Base-by-base conservation (phyloP, 1,139 yeast species). In the Spencermartinsiella ligniputridi region DNA sequence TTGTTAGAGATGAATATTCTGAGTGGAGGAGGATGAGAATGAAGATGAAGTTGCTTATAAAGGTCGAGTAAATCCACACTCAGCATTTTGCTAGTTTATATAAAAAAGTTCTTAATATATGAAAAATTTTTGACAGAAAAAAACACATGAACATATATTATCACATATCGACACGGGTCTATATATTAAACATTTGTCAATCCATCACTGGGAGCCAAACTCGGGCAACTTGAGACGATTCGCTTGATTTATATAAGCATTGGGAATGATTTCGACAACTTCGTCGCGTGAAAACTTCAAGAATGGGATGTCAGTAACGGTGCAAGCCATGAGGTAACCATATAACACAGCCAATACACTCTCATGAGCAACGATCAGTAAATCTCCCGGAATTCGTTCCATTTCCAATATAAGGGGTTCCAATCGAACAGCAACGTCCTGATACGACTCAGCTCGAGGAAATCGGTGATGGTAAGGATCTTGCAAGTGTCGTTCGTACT, bases 401-500 rank as follows among this genome's bases (percentile, higher is more conserved):
- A 92, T 83, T 65, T 90, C 97, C 63, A 92, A 72, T 50, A 92
- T 80, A 50, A 92, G 72, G 0, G 98, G 96, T 65, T 94, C 98
- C 66, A 94, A 79, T 55, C 96, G 81, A 37, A 92, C 84, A 0
- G 98, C 97, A 47, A 94, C 74, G 64, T 92, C 98, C 64, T 92
- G 98, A 62, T 89, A 92, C 45, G 95, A 86, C 66, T 92, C 99
- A 0, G 95, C 88, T 45, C 97, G 74, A 5, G 96, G 88, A 62
- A 79, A 92, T 48, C 98, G 74, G 63, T 85, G 92, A 63, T 92
- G 97, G 61, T 92, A 94, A 2, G 96, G 96, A 62, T 90, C 97
- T 50, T 72, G 69, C 45, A 68, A 50, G 59, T 80, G 86, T 55
- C 77, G 81, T 47, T 71, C 74, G 59, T 75, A 85, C 54, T 89